Base-by-base conservation (phyloP, 345 rosid species). In the Microcos paniculata region DNA sequence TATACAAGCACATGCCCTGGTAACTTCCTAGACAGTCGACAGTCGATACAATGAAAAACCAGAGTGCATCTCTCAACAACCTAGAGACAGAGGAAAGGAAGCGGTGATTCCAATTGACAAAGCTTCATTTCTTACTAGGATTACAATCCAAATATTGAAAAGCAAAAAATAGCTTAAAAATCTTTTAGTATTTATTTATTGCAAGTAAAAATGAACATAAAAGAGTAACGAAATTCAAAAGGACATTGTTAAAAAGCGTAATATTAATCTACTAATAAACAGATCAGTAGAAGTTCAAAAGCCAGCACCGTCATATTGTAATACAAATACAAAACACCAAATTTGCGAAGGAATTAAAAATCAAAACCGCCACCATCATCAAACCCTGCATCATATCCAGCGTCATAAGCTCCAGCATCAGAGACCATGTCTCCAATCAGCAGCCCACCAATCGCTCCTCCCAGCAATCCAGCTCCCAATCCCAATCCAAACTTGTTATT, bases 391-490 rank as follows among this genome's bases (percentile, higher is more conserved):
- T 62, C 85, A 16, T 53, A 78, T 0, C 82, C 86, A 15, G 31
- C 81, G 72, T 83, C 89, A 69, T 64, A 83, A 53, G 55, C 38
- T 0, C 30, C 84, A 0, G 55, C 80, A 61, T 93, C 97, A 0
- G 97, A 91, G 13, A 91, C 90, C 80, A 91, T 33, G 52, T 92
- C 97, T 57, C 93, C 93, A 18, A 92, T 74, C 76, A 94, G 51
- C 53, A 94, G 82, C 72, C 97, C 97, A 30, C 98, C 94, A 9
- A 94, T 55, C 21, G 84, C 81, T 70, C 97, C 98, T 55, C 98
- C 96, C 0, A 89, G 26, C 85, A 94, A 77, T 45, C 97, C 96
- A 3, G 92, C 89, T 48, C 97, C 97, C 40, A 89, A 21, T 42
- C 96, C 93, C 86, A 87, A 9, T 33, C 92, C 91, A 4, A 86